Percentiles rank a stretch among this genome's conserved stretches.
Evolutionary conservation across 2,329 filamentous ascomycete species (phyloP).

Genomic region (Colletotrichum lupini): DNA sequence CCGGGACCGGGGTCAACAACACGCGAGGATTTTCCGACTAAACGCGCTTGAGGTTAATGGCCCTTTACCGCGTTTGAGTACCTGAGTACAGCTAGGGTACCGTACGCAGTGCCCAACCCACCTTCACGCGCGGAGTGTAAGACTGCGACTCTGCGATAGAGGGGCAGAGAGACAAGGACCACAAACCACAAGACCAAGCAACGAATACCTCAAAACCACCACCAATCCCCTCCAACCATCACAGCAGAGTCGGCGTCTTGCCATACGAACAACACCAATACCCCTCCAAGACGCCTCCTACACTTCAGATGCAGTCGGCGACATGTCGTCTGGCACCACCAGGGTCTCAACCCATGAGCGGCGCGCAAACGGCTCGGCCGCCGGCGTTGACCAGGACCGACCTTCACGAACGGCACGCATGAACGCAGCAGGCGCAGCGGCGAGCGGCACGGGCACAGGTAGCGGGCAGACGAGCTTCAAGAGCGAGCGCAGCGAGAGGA

Average conservation of each 20-base stretch:
- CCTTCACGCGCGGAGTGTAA: not conserved
- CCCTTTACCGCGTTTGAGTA: slow-evolving; percentile 20
- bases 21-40: slow-evolving; percentile 36
- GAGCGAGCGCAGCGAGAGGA: slow-evolving; percentile 41
- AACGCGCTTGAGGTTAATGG: slow-evolving; percentile 30
- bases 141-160: slow-evolving; percentile 22
- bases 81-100: not conserved
- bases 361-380: slow-evolving; percentile 51
- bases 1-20: slow-evolving; percentile 16
- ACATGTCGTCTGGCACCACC: slow-evolving; percentile 55
- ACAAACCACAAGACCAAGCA: not conserved
- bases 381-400: slow-evolving; percentile 45
- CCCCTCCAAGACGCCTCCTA: not conserved
- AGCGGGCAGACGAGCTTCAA: slow-evolving; percentile 44
- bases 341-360: slow-evolving; percentile 53
- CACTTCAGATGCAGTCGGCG: slow-evolving; percentile 48
- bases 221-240: not conserved
- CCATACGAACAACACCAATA: not conserved
- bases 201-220: not conserved
- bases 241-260: not conserved
- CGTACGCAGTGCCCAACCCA: slow-evolving; percentile 2
- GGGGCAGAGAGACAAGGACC: slow-evolving; percentile 18
- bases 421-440: slow-evolving; percentile 40
- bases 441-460: slow-evolving; percentile 12
- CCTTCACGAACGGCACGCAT: slow-evolving; percentile 45